A percentile compares a stretch with the other conserved stretches of the same genome.
These are phyloP conservation scores for Musa balbisiana DNA, from an alignment of 202 grass and related monocot species.

Conservation along the genomic window DNA sequence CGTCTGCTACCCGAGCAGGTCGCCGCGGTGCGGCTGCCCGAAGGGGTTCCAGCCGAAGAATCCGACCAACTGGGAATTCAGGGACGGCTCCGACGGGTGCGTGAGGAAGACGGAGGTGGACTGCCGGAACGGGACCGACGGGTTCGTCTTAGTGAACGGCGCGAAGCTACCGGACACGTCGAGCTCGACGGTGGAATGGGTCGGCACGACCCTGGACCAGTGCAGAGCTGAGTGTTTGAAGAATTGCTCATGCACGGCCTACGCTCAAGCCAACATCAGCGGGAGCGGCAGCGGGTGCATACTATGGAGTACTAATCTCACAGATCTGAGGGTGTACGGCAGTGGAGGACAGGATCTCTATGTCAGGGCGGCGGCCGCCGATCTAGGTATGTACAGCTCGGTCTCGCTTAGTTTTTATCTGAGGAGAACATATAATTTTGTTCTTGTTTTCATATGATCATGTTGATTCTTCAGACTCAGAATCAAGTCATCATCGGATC, in stretches of 20 bases:
- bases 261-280: conserved; percentile 6
- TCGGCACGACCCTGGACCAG: conserved; percentile 23
- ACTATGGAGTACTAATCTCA: background rate
- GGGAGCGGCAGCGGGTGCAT: conserved; percentile 3
- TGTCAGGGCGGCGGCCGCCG: conserved; percentile 38
- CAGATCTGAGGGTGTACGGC: conserved; percentile 32
- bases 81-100: background rate
- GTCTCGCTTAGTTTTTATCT: too few species aligned
- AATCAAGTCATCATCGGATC: too few species aligned
- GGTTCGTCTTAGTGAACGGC: conserved; percentile 21
- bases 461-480: too few species aligned
- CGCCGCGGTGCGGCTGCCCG: conserved; percentile 30
- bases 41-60: background rate
- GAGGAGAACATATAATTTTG: too few species aligned
- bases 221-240: conserved; percentile 32
- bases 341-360: conserved; percentile 33
- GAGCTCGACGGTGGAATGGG: conserved; percentile 10
- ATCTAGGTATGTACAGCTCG: conserved; percentile 35
- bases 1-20: conserved; percentile 23
- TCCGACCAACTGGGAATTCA: background rate
- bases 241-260: conserved; percentile 36
- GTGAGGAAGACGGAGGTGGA: background rate
- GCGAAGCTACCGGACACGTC: conserved; percentile 41
- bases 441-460: too few species aligned
- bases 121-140: conserved; percentile 17